A percentile compares a stretch with the other conserved stretches of the same genome.
Conservation (phyloP, 1,284 basidiomycete species). For the Heimioporus retisporus region DNA sequence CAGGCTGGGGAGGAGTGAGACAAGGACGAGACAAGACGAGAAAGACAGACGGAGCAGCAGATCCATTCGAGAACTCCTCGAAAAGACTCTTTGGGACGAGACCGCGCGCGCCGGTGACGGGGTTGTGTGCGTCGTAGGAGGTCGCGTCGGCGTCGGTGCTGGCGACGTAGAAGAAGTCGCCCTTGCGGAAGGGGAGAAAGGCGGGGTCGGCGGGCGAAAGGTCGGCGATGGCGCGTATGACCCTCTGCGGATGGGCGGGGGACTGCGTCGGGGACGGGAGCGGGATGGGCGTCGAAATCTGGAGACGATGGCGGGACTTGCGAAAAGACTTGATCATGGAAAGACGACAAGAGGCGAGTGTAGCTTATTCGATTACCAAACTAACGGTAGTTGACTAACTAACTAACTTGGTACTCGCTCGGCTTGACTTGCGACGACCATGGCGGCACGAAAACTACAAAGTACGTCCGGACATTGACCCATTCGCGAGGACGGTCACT, state of each 20-base stretch:
- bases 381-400: too few relatives aligned
- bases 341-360: too few relatives aligned
- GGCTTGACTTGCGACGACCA: slow-evolving; percentile 38
- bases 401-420: too few relatives aligned
- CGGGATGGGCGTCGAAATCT: slow-evolving; percentile 76
- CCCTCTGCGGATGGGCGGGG: slow-evolving; percentile 90
- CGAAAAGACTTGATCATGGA: slow-evolving; percentile 77
- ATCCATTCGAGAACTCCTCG: slow-evolving; percentile 88
- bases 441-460: slow-evolving; percentile 88
- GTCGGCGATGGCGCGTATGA: slow-evolving; percentile 87
- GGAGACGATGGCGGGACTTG: slow-evolving; percentile 79
- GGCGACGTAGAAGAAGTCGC: slow-evolving; percentile 98
- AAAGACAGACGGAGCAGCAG: slow-evolving; percentile 64
- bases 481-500: background rate
- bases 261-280: slow-evolving; percentile 76
- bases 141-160: slow-evolving; percentile 68
- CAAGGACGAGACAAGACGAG: background rate
- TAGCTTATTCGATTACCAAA: too few relatives aligned
- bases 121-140: slow-evolving; percentile 94
- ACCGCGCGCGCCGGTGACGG: slow-evolving; percentile 91
- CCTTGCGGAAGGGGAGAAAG: slow-evolving; percentile 87
- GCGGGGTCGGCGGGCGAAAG: slow-evolving; percentile 78
- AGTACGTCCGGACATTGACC: slow-evolving; percentile 54
- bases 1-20: slow-evolving; percentile 13
- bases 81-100: slow-evolving; percentile 90